Conservation (phyloP, 2,329 filamentous ascomycete genomes). For the Phaeosphaeriaceae sp. region DNA sequence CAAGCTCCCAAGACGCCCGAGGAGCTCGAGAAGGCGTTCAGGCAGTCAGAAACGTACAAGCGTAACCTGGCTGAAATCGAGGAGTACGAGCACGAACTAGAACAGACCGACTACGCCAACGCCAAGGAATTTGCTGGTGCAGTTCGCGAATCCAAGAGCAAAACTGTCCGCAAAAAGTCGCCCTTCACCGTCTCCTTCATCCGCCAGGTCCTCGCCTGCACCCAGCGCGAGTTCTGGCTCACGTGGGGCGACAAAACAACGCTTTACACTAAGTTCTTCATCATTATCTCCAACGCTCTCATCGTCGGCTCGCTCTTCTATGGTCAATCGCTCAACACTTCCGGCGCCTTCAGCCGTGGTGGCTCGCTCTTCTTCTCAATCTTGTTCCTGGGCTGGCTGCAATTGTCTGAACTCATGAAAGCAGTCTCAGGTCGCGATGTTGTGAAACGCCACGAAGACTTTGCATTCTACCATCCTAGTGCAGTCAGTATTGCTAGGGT, state of each 20-base stretch:
- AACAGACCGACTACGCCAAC: slow-evolving; percentile 65
- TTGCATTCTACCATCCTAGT: slow-evolving; percentile 73
- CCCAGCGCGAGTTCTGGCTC: slow-evolving; percentile 79
- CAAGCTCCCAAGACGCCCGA: slow-evolving; percentile 72
- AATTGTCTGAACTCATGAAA: slow-evolving; percentile 79
- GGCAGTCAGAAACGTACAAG: slow-evolving; percentile 67
- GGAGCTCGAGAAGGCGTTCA: slow-evolving; percentile 73
- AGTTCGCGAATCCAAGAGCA: slow-evolving; percentile 71
- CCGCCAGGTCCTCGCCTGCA: slow-evolving; percentile 73
- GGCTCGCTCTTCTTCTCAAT: slow-evolving; percentile 72
- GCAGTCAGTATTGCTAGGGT: slow-evolving; percentile 69
- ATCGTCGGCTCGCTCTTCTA: slow-evolving; percentile 84
- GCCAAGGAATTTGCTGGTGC: slow-evolving; percentile 70
- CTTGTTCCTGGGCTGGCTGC: slow-evolving; percentile 72
- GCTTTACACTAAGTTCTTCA: slow-evolving; percentile 76
- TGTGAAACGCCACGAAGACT: slow-evolving; percentile 71
- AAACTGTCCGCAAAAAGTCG: slow-evolving; percentile 70
- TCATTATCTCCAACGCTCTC: slow-evolving; percentile 75
- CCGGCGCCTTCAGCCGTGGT: slow-evolving; percentile 68
- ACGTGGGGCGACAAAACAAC: slow-evolving; percentile 77
- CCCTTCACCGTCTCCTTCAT: slow-evolving; percentile 79
- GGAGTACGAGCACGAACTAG: slow-evolving; percentile 64
- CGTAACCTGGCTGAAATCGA: slow-evolving; percentile 67
- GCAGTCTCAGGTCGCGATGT: slow-evolving; percentile 75
- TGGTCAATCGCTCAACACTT: slow-evolving; percentile 65